phyloP scores from a whole-genome alignment of 2,329 filamentous ascomycete genomes.

The Ceratocystis ficicola region DNA sequence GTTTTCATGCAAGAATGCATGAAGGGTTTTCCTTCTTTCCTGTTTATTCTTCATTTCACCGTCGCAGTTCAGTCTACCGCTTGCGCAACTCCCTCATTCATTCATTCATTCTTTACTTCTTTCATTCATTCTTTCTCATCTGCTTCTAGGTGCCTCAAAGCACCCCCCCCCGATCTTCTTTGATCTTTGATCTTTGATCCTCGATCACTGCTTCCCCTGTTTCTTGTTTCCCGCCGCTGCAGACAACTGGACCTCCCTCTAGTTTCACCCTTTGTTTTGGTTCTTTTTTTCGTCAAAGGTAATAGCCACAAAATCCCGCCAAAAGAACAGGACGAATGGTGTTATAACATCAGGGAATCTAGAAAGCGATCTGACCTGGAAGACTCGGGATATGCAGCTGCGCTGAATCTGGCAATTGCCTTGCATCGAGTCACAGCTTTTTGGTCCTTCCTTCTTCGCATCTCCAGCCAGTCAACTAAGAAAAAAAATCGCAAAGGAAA shows the following conservation, averaged over 20 bases:
- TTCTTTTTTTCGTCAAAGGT: too few species aligned
- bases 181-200: too few species aligned
- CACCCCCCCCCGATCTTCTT: too few species aligned
- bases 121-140: neutral
- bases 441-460: neutral
- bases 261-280: too few species aligned
- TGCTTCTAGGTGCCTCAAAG: neutral
- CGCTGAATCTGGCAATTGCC: neutral
- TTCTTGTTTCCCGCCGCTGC: too few species aligned
- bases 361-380: neutral
- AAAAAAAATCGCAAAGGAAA: neutral
- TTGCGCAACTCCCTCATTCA: neutral
- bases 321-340: neutral
- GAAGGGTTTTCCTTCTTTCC: neutral
- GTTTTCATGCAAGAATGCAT: neutral
- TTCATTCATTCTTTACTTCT: neutral
- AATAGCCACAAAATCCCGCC: too few species aligned
- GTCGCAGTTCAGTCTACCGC: neutral
- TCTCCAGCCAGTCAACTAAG: neutral
- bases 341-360: neutral
- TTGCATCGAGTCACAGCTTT: conserved; percentile 1
- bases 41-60: neutral
- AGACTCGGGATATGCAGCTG: conserved; percentile 1
- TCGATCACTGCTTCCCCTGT: too few species aligned
- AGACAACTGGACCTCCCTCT: too few species aligned